Percentiles rank a stretch among this genome's conserved stretches.
phyloP scores from a whole-genome alignment of 2,329 filamentous ascomycete genomes.

The Talaromyces sp. region DNA sequence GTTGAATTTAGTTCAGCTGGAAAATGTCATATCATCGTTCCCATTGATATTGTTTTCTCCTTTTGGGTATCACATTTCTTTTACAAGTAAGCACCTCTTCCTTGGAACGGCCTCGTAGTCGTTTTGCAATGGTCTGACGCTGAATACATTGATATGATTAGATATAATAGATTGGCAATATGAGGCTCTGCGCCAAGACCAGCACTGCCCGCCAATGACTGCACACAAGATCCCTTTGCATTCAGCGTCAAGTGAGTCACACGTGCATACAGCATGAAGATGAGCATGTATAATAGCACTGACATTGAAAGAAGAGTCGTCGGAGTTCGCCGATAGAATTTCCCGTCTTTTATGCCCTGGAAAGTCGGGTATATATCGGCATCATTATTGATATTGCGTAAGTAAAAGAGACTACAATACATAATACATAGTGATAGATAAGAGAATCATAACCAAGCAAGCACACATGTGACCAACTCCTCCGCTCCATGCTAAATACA shows the following conservation, averaged over 20 bases:
- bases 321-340: slow-evolving; percentile 1
- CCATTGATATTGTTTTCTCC: not conserved
- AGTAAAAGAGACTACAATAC: not conserved
- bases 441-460: not conserved
- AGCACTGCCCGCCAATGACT: slow-evolving; percentile 2
- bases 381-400: not conserved
- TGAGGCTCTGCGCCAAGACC: not conserved
- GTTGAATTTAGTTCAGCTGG: not conserved
- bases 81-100: not conserved
- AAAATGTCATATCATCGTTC: not conserved
- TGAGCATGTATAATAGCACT: not conserved
- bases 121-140: not conserved
- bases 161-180: not conserved
- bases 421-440: not conserved
- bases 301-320: not conserved
- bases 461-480: not conserved
- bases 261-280: not conserved
- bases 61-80: not conserved
- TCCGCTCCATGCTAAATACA: not conserved
- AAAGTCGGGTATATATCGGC: not conserved
- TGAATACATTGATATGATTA: not conserved
- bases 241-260: not conserved
- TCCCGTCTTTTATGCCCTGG: not conserved
- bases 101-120: not conserved
- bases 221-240: not conserved